Evolutionary conservation across 78 protist species (phyloP), one percentile per base, ranked within the genome.

Genomic region (Emiliania huxleyi): DNA sequence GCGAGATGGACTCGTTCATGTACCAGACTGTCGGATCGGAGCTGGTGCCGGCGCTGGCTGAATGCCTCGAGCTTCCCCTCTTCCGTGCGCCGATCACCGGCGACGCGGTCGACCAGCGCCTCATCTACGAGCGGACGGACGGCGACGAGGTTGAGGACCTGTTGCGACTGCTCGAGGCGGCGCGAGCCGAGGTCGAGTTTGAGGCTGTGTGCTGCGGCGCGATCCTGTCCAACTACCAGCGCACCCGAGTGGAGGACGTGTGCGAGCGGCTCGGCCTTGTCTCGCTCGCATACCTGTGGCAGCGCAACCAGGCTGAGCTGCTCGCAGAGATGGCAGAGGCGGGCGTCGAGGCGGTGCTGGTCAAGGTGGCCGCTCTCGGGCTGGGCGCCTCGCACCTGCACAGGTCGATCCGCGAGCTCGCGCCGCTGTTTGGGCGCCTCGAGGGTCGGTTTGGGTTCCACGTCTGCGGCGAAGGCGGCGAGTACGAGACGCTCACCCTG

Each of bases 381-480:
- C 81, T 97, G 25, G 46, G 18, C 23, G 91, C 84, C n/a, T 6
- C 37, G 5, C 87, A 71, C 43, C 84, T 62, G 23, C 43, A 62
- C 69, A n/a, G 49, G 40, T 29, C 71, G 22, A 25, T 90, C n/a
- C 52, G 48, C 44, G 92, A 42, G 84, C 84, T 71, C 26, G 45
- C 1, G 40, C 84, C 92, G n/a, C 0, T 15, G 40, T 69, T 62
- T 52, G 19, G 0, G 12, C 11, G 4, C 33, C 73, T 89, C 15
- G 0, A 75, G 52, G 81, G 55, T 0, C 84, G 43, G 40, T 87
- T 35, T 52, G 95, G 92, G 52, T 48, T 77, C 69, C 94, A 98
- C 81, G 94, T 92, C 8, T 96, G 98, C 91, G 99, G 99, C 45
- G 99, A 99, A 55, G 99, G 99, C 38, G 99, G 99, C 46, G 99